Conservation (phyloP, 2,329 filamentous ascomycete genomes). For the Ophiostoma sp. region DNA sequence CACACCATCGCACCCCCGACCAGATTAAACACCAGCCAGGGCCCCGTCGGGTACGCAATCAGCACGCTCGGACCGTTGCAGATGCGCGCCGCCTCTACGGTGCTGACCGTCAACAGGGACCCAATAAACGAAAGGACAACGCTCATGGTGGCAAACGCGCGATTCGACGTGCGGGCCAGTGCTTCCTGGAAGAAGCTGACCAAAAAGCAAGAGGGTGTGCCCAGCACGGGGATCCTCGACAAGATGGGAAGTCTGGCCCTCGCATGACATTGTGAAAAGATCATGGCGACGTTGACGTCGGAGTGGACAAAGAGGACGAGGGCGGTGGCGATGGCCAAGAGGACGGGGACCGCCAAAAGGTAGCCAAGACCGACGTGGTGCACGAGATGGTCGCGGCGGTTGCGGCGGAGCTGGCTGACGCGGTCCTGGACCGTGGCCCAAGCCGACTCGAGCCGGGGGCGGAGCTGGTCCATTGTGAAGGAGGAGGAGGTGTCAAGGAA, state of each 20-base stretch:
- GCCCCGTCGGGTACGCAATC: constrained; percentile 39
- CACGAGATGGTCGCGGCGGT: constrained; percentile 16
- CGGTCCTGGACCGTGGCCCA: neutral
- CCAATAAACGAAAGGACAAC: constrained; percentile 47
- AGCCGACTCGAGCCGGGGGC: neutral
- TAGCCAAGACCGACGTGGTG: constrained; percentile 44
- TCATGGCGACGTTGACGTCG: constrained; percentile 53
- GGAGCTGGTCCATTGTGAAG: neutral
- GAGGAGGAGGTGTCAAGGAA: neutral
- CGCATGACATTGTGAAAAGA: constrained; percentile 56
- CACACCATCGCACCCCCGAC: constrained; percentile 53
- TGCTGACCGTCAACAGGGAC: constrained; percentile 50
- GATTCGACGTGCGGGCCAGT: constrained; percentile 41
- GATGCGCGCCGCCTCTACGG: constrained; percentile 51
- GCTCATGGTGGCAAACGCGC: constrained; percentile 45
- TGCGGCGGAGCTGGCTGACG: neutral
- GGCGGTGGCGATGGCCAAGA: constrained; percentile 48
- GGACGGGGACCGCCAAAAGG: constrained; percentile 51
- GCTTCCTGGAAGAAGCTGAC: constrained; percentile 52
- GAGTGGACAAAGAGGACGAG: constrained; percentile 47
- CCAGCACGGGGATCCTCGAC: constrained; percentile 47
- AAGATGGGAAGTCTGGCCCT: constrained; percentile 47
- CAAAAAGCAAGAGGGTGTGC: constrained; percentile 51
- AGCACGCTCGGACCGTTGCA: constrained; percentile 38
- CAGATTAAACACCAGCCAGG: constrained; percentile 52